These are phyloP conservation scores for Macrophomina pseudophaseolina DNA, from an alignment of 2,329 filamentous ascomycete genomes.

Conservation along the genomic window DNA sequence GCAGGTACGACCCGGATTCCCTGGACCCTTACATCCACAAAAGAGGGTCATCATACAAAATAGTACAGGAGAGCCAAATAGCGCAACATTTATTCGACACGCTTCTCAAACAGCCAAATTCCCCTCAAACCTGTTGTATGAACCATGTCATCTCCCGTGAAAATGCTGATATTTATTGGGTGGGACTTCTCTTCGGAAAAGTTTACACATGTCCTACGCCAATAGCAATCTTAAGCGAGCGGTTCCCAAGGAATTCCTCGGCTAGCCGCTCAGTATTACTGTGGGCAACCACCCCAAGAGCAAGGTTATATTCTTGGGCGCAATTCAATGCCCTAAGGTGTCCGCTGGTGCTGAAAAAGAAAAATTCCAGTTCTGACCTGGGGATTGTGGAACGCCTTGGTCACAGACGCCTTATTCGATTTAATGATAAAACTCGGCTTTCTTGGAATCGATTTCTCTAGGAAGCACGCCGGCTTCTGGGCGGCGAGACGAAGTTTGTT, in stretches of 20 bases:
- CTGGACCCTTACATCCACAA: too few species aligned
- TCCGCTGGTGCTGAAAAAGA: slow-evolving; percentile 58
- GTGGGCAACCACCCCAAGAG: slow-evolving; percentile 38
- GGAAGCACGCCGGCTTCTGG: slow-evolving; percentile 59
- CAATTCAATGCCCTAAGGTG: slow-evolving; percentile 52
- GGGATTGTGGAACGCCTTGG: slow-evolving; percentile 61
- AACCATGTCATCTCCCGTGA: too few species aligned
- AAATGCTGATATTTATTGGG: too few species aligned
- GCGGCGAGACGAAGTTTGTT: slow-evolving; percentile 60
- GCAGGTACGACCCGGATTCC: too few species aligned
- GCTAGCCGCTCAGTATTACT: slow-evolving; percentile 33
- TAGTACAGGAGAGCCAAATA: too few species aligned
- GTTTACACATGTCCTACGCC: too few species aligned
- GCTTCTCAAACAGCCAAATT: too few species aligned
- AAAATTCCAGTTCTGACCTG: slow-evolving; percentile 40
- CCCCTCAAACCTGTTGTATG: too few species aligned
- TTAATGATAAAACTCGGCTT: slow-evolving; percentile 59
- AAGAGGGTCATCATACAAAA: too few species aligned
- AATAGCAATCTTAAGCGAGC: slow-evolving; percentile 33
- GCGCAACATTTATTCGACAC: too few species aligned
- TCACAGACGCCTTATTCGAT: slow-evolving; percentile 66
- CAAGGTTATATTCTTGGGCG: slow-evolving; percentile 37
- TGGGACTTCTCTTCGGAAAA: too few species aligned
- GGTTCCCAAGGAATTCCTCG: slow-evolving; percentile 37
- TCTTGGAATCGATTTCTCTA: slow-evolving; percentile 57